Percentiles rank a stretch among this genome's conserved stretches.
These are phyloP conservation scores for Arctium minus DNA, from an alignment of 129 eudicot genomes.

Conservation along the genomic window DNA sequence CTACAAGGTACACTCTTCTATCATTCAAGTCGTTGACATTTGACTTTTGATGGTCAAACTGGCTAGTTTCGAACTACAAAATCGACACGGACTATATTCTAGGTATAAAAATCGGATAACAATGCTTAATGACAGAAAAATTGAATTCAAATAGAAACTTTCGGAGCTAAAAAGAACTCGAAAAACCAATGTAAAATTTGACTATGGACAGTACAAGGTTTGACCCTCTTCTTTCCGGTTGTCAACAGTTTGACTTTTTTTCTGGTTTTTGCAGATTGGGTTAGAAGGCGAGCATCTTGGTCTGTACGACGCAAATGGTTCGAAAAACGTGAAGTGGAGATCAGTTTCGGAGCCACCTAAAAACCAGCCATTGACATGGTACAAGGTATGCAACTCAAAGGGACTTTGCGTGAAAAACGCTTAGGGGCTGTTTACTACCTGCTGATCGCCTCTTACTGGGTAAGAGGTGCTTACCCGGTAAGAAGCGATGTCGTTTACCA, in stretches of 20 bases:
- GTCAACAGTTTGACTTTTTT: background rate
- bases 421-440: background rate
- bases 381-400: conserved; percentile 60
- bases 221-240: background rate
- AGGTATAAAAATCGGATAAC: background rate
- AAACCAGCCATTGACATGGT: conserved; percentile 92
- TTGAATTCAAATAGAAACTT: background rate
- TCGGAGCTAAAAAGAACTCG: background rate
- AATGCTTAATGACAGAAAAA: background rate
- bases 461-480: background rate
- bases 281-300: conserved; percentile 70
- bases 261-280: conserved; percentile 57
- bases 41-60: conserved; percentile 9
- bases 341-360: conserved; percentile 66
- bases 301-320: conserved; percentile 45
- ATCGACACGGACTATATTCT: background rate
- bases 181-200: background rate
- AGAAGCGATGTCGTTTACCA: background rate
- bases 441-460: background rate
- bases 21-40: background rate
- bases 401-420: background rate
- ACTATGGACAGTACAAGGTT: background rate
- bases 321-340: conserved; percentile 53
- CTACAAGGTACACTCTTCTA: conserved; percentile 58
- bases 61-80: background rate